These are phyloP conservation scores for Sphaerulina vaccinii DNA, from an alignment of 2,329 filamentous ascomycete genomes.

Conservation along the genomic window DNA sequence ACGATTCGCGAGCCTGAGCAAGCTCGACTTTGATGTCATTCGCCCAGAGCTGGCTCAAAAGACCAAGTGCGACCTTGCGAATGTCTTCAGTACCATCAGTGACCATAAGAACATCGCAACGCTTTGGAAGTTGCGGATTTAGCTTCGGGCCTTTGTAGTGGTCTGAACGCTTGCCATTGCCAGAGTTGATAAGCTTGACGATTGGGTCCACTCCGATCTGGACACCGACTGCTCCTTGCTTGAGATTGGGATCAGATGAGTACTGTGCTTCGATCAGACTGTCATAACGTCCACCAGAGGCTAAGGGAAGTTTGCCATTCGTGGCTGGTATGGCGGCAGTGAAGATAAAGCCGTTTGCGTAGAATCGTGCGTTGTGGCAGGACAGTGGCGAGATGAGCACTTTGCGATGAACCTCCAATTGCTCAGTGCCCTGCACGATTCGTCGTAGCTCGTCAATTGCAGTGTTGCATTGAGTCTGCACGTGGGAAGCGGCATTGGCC, in stretches of 20 bases:
- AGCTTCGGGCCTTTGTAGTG: constrained; percentile 23
- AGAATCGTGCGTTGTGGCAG: constrained; percentile 90
- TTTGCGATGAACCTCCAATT: constrained; percentile 72
- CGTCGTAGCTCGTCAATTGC: constrained; percentile 69
- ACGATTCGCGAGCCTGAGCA: constrained; percentile 58
- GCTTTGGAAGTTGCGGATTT: constrained; percentile 22
- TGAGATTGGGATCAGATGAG: constrained; percentile 57
- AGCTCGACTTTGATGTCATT: constrained; percentile 86
- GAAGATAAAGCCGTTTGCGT: constrained; percentile 80
- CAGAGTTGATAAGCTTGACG: constrained; percentile 43
- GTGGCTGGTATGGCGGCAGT: constrained; percentile 87
- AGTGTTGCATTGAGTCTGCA: constrained; percentile 34
- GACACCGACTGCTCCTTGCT: constrained; percentile 72
- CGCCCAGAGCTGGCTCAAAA: constrained; percentile 76
- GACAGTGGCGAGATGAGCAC: constrained; percentile 82
- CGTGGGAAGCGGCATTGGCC: constrained; percentile 44
- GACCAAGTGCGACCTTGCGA: constrained; percentile 70
- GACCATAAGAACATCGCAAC: constrained; percentile 83
- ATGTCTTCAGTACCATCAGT: constrained; percentile 71
- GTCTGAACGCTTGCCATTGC: constrained; percentile 20
- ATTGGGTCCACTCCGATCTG: constrained; percentile 86
- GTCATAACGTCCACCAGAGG: constrained; percentile 92
- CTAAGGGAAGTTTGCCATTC: constrained; percentile 62
- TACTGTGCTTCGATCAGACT: constrained; percentile 80
- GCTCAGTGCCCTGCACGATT: constrained; percentile 72